phyloP scores from a whole-genome alignment of 441 rosid species.

The Monsonia emarginata region DNA sequence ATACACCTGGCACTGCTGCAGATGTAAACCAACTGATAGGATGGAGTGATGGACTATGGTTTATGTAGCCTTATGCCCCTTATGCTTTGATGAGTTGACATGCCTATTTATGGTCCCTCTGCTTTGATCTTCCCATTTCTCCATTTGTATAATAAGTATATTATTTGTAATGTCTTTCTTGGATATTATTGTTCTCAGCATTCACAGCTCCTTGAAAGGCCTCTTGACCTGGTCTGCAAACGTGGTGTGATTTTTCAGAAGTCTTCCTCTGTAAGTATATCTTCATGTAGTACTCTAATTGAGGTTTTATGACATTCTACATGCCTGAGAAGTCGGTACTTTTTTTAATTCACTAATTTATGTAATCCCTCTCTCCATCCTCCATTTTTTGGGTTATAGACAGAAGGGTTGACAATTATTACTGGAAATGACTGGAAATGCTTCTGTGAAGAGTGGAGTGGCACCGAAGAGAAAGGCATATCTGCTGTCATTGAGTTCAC shows the following conservation, averaged over 20 bases:
- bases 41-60: not conserved
- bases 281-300: constrained; percentile 2
- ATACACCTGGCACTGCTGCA: constrained; percentile 8
- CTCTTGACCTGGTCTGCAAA: constrained; percentile 63
- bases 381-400: constrained; percentile 44
- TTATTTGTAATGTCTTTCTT: not conserved
- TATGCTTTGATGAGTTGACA: not conserved
- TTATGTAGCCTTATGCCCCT: not conserved
- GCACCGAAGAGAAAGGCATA: constrained; percentile 56
- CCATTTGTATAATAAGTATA: constrained; percentile 5
- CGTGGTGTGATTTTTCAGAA: constrained; percentile 70
- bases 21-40: not conserved
- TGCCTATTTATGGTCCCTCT: constrained; percentile 2
- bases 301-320: not conserved
- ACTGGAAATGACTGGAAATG: constrained; percentile 80
- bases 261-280: constrained; percentile 57
- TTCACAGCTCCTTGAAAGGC: constrained; percentile 64
- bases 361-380: constrained; percentile 8
- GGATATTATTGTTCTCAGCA: constrained; percentile 44
- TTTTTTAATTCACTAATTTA: constrained; percentile 14
- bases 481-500: constrained; percentile 54
- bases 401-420: constrained; percentile 76
- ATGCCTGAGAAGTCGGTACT: not conserved
- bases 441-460: constrained; percentile 97
- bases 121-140: not conserved